A percentile compares a stretch with the other conserved stretches of the same genome.
These are phyloP conservation scores for Xylaria scruposa DNA, from an alignment of 495 filamentous ascomycete species.

Conservation along the genomic window DNA sequence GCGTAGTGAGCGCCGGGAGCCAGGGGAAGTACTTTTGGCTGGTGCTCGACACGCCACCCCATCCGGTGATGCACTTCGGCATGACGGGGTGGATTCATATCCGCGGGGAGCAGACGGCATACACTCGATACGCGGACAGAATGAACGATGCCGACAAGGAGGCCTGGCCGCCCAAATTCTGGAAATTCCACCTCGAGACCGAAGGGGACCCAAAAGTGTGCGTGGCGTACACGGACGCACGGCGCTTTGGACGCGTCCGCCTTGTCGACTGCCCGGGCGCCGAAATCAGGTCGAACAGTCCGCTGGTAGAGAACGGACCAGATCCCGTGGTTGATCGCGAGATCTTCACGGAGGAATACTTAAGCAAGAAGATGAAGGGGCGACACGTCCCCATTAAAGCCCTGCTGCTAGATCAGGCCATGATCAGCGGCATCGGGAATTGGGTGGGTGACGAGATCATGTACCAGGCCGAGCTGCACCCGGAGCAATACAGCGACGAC, in stretches of 20 bases:
- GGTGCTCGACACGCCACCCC: slow-evolving; percentile 66
- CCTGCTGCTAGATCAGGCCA: slow-evolving; percentile 84
- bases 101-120: slow-evolving; percentile 72
- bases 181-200: slow-evolving; percentile 82
- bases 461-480: slow-evolving; percentile 64
- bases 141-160: slow-evolving; percentile 58
- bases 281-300: slow-evolving; percentile 76
- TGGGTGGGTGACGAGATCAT: slow-evolving; percentile 96
- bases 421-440: slow-evolving; percentile 92
- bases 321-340: slow-evolving; percentile 88
- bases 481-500: slow-evolving; percentile 89
- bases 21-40: slow-evolving; percentile 97
- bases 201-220: slow-evolving; percentile 62
- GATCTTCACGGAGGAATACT: slow-evolving; percentile 73
- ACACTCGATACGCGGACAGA: slow-evolving; percentile 72
- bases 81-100: slow-evolving; percentile 92
- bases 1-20: slow-evolving; percentile 72
- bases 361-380: slow-evolving; percentile 68
- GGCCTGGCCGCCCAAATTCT: slow-evolving; percentile 87
- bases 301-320: slow-evolving; percentile 88
- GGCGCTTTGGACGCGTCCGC: slow-evolving; percentile 77
- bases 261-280: slow-evolving; percentile 79
- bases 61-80: slow-evolving; percentile 90
- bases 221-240: slow-evolving; percentile 82
- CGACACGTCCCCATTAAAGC: slow-evolving; percentile 88